A percentile compares a stretch with the other conserved stretches of the same genome.
Conservation (phyloP, 1,284 basidiomycete species). For the Meira nashicola region DNA sequence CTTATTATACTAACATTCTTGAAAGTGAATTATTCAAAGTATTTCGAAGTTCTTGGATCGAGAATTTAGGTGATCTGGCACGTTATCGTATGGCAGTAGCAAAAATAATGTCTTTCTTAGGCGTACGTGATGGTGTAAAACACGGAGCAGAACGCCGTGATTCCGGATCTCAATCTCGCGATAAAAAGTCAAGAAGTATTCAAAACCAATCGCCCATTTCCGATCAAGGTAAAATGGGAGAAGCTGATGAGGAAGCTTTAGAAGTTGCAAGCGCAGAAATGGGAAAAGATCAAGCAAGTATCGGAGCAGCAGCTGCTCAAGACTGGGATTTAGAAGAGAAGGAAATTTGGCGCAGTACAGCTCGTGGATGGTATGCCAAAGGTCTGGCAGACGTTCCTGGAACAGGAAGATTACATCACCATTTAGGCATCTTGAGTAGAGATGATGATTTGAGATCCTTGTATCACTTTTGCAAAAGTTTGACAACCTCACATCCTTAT, state of each 20-base stretch:
- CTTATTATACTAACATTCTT: conserved; percentile 81
- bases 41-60: conserved; percentile 83
- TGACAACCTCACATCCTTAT: conserved; percentile 85
- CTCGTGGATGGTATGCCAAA: conserved; percentile 84
- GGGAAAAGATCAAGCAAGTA: conserved; percentile 56
- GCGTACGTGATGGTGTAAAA: background rate
- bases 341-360: conserved; percentile 83
- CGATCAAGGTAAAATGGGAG: conserved; percentile 1
- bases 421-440: conserved; percentile 81
- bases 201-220: background rate
- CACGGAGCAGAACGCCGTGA: conserved; percentile 9
- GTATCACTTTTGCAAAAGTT: conserved; percentile 87
- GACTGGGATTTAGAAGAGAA: conserved; percentile 84
- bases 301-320: conserved; percentile 80
- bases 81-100: conserved; percentile 91
- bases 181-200: background rate
- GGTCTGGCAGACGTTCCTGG: conserved; percentile 84
- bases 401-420: conserved; percentile 85
- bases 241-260: background rate
- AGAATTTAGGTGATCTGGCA: conserved; percentile 90
- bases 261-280: background rate
- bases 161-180: background rate
- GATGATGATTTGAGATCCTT: conserved; percentile 74
- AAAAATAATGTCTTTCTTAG: background rate
- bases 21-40: conserved; percentile 70